A percentile compares a stretch with the other conserved stretches of the same genome.
Evolutionary conservation across 495 filamentous ascomycete genomes (phyloP).

Genomic region (Xylaria telfairii): DNA sequence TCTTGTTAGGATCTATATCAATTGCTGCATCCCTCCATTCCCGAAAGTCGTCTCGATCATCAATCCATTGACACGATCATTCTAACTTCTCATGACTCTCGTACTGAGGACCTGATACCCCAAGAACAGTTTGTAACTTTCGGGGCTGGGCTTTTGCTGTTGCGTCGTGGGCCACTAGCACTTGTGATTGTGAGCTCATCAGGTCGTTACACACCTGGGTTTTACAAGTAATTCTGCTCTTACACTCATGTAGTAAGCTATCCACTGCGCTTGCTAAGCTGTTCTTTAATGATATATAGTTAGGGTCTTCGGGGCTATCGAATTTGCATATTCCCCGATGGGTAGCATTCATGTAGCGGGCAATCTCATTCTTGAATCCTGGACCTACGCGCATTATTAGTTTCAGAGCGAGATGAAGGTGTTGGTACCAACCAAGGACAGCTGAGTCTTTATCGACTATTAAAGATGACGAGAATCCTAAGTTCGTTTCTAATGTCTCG

Average conservation of each 20-base stretch:
- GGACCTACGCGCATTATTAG: conserved; percentile 44
- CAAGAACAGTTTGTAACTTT: background rate
- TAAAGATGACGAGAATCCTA: conserved; percentile 32
- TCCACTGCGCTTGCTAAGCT: background rate
- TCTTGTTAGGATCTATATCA: background rate
- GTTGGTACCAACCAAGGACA: background rate
- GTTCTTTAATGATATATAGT: conserved; percentile 21
- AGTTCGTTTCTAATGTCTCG: conserved; percentile 41
- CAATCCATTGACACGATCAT: background rate
- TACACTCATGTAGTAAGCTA: background rate
- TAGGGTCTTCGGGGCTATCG: conserved; percentile 23
- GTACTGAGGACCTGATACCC: background rate
- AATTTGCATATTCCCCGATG: conserved; percentile 38
- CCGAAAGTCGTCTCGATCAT: background rate
- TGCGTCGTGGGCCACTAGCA: background rate
- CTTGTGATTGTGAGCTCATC: background rate
- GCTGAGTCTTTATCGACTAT: conserved; percentile 2
- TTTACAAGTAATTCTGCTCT: background rate
- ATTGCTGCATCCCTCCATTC: background rate
- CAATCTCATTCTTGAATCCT: conserved; percentile 43
- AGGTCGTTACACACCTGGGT: background rate
- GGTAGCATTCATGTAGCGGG: conserved; percentile 44
- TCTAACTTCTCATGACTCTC: background rate
- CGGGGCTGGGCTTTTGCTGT: background rate
- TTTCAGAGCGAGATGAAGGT: background rate